A percentile compares a stretch with the other conserved stretches of the same genome.
phyloP scores from a whole-genome alignment of 768 basidiomycete species.

The Rhodotorula kratochvilovae region DNA sequence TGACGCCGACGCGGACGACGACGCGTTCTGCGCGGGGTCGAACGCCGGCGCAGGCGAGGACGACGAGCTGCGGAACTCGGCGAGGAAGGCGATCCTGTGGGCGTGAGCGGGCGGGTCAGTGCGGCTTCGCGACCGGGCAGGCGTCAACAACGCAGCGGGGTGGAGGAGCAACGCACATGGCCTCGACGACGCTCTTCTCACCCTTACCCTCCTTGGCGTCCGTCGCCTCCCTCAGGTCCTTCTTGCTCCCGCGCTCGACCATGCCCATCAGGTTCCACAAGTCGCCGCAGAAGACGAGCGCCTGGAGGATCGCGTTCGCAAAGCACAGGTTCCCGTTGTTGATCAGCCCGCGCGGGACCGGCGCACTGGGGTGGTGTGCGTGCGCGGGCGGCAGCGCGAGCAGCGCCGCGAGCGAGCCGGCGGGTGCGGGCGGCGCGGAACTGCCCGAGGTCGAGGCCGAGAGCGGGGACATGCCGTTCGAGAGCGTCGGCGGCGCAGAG shows the following conservation, averaged over 20 bases:
- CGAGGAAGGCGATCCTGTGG: constrained; percentile 58
- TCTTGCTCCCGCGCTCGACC: constrained; percentile 58
- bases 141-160: constrained; percentile 43
- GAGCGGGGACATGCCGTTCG: constrained; percentile 2
- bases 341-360: constrained; percentile 67
- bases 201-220: constrained; percentile 1
- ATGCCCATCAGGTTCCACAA: constrained; percentile 74
- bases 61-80: constrained; percentile 58
- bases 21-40: constrained; percentile 22
- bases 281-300: constrained; percentile 79
- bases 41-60: constrained; percentile 1
- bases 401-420: not conserved
- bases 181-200: constrained; percentile 50
- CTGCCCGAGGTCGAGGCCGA: constrained; percentile 2
- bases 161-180: constrained; percentile 47
- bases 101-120: too few relatives aligned
- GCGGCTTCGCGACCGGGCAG: too few relatives aligned
- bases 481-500: not conserved
- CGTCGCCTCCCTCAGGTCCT: constrained; percentile 47
- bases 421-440: not conserved
- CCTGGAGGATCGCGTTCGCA: constrained; percentile 86
- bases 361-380: constrained; percentile 4
- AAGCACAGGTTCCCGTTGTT: constrained; percentile 98
- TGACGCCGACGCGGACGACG: constrained; percentile 47
- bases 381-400: constrained; percentile 9